Evolutionary conservation across 495 filamentous ascomycete species (phyloP), one percentile per base, ranked within the genome.

Genomic region (Tetracladium setigerum): DNA sequence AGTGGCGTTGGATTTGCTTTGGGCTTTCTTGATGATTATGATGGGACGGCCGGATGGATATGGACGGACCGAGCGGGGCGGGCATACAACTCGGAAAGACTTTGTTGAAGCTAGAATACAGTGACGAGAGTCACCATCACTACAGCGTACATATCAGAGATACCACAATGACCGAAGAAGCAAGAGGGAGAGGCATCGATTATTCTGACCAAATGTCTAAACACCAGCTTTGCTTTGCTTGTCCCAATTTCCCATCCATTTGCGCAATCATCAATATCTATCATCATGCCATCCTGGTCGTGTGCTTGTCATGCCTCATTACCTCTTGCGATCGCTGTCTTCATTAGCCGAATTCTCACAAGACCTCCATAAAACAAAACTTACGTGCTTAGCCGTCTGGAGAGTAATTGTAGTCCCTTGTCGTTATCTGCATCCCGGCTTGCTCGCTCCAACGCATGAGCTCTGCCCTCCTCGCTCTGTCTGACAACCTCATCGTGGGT

Each of bases 381-480:
- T 87, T 73, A 96, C 92, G 92, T 95, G 85, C 90, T 95, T 57
- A 98, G 83, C 59, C 90, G 76, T 62, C 92, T 76, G 15, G 90
- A 91, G 27, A 98, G 79, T 36, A 77, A 79, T 52, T 87, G 84
- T 60, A 98, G 66, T 44, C 83, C 84, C 50, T 82, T 78, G 52
- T 98, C 92, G 60, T 96, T 92, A 35, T 95, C 90, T 11, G 92
- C 92, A 57, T 96, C 89, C 30, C 78, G 75, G 16, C 76, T 77
- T 3, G 92, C 92, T 44, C 86, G 73, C 69, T 91, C 86, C 52
- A 98, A 65, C 7, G 92, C 92, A 65, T 85, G 77, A 24, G 81
- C 76, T 53, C 87, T 75, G 40, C 86, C 86, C 58, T 87, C 84
- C 49, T 88, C 83, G 44, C 77, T 83, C 58, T 83, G 85, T 60